These are phyloP conservation scores for Vaccinium macrocarpon DNA, from an alignment of 148 eudicot species.

Conservation along the genomic window DNA sequence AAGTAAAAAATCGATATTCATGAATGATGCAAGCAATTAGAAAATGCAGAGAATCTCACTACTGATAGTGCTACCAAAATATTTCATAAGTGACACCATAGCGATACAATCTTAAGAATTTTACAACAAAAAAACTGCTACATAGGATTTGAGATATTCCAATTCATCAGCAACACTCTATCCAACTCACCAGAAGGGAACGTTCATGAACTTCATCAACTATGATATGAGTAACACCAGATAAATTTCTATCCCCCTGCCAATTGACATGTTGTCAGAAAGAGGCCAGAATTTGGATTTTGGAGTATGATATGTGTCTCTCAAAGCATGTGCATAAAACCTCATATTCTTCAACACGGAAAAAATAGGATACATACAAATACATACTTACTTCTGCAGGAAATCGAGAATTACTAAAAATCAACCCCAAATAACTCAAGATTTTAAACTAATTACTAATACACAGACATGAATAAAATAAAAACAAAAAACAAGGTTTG, in stretches of 20 bases:
- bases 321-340: neutral
- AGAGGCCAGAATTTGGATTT: neutral
- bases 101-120: neutral
- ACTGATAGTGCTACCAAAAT: neutral
- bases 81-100: neutral
- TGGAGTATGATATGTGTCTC: neutral
- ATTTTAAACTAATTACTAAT: neutral
- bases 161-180: constrained; percentile 6
- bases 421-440: constrained; percentile 1
- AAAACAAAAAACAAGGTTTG: neutral
- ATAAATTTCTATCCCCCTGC: constrained; percentile 83
- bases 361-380: neutral
- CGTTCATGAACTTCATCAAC: constrained; percentile 99
- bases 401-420: neutral
- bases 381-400: neutral
- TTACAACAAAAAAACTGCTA: neutral
- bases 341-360: neutral
- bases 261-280: constrained; percentile 9
- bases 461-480: neutral
- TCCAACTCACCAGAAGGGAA: constrained; percentile 83
- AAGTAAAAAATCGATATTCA: neutral
- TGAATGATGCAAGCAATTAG: neutral
- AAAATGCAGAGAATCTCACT: constrained; percentile 1
- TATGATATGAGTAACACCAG: constrained; percentile 81
- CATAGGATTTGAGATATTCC: neutral